These are phyloP conservation scores for Pouteria campechiana DNA, from an alignment of 179 eudicot genomes.

Conservation along the genomic window DNA sequence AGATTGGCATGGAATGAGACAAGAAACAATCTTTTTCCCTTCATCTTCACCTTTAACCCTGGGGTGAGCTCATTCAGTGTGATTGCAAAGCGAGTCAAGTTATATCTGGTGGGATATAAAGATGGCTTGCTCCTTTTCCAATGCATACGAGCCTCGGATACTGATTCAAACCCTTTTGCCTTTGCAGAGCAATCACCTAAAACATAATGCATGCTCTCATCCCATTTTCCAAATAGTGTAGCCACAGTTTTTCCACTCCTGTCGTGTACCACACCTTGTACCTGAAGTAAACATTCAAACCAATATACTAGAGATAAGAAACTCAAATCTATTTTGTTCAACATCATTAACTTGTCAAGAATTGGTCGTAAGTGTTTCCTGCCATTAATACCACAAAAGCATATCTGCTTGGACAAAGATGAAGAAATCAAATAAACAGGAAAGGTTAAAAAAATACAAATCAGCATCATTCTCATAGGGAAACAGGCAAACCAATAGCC, in stretches of 20 bases:
- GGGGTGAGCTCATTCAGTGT: conserved; percentile 83
- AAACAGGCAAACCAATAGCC: too few species aligned
- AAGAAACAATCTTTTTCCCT: neutral
- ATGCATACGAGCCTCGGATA: conserved; percentile 57
- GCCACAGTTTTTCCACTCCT: conserved; percentile 74
- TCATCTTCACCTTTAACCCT: conserved; percentile 53
- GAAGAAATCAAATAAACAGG: too few species aligned
- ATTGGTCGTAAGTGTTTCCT: too few species aligned
- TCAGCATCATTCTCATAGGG: too few species aligned
- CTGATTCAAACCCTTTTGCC: conserved; percentile 47
- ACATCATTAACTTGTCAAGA: too few species aligned
- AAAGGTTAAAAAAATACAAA: too few species aligned
- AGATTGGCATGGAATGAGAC: neutral
- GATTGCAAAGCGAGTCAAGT: conserved; percentile 85
- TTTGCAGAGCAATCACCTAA: conserved; percentile 60
- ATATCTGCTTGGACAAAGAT: too few species aligned
- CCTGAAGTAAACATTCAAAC: conserved; percentile 50
- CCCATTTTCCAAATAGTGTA: conserved; percentile 90
- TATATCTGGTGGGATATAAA: conserved; percentile 68
- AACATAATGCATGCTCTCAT: conserved; percentile 86
- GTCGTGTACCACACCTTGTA: conserved; percentile 86
- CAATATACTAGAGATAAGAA: too few species aligned
- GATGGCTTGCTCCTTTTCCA: conserved; percentile 89
- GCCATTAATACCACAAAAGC: too few species aligned
- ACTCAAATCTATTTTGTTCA: too few species aligned